Conservation (phyloP, 257 asterid genomes). For the Prunella vulgaris region DNA sequence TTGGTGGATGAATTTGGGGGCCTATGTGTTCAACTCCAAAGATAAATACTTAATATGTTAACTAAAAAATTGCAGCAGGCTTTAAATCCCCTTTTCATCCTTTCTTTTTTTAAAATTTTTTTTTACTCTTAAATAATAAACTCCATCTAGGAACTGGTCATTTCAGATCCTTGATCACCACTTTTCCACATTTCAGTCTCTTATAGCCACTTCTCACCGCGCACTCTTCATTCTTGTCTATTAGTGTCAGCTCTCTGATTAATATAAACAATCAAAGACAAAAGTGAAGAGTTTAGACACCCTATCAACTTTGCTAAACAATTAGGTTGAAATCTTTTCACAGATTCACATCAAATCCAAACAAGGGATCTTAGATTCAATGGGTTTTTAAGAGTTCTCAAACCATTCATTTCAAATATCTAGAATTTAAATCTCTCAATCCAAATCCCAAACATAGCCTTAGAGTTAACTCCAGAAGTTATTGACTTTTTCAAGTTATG, state of each 20-base stretch:
- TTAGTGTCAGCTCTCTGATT: neutral
- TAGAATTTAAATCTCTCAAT: neutral
- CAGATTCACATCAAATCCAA: neutral
- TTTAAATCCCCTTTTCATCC: neutral
- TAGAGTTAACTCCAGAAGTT: neutral
- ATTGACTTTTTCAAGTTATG: conserved; percentile 1
- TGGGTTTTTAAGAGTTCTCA: neutral
- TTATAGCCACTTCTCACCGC: neutral
- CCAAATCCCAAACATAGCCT: neutral
- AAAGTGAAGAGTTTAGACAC: neutral
- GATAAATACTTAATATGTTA: neutral
- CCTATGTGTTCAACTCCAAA: neutral
- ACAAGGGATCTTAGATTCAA: neutral
- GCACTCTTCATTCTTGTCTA: neutral
- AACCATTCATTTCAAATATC: neutral
- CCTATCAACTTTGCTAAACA: neutral
- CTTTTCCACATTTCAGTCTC: neutral
- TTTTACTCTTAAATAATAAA: too few relatives aligned
- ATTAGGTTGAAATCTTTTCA: neutral
- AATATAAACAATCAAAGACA: neutral
- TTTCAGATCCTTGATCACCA: neutral
- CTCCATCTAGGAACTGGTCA: neutral
- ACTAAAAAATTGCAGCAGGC: neutral
- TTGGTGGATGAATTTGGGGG: neutral
- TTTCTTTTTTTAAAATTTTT: neutral